Evolutionary conservation across 2,329 filamentous ascomycete species (phyloP).

Genomic region (Tothia fuscella): DNA sequence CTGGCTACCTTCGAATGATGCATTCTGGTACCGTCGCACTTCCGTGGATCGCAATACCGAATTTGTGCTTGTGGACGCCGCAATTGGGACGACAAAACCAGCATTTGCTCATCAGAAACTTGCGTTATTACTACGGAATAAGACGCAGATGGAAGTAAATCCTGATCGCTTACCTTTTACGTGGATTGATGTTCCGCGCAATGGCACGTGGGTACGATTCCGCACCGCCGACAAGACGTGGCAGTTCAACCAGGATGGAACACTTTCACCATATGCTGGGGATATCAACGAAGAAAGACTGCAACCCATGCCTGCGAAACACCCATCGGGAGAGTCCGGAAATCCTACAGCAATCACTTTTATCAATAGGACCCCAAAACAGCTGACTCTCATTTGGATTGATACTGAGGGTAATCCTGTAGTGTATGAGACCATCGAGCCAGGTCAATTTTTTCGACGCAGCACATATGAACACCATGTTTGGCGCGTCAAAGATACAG

Average conservation of each 20-base stretch:
- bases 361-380: constrained; percentile 7
- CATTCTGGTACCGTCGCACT: constrained; percentile 13
- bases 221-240: constrained; percentile 13
- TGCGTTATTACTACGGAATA: constrained; percentile 12
- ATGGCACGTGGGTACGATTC: constrained; percentile 14
- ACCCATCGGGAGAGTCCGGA: constrained; percentile 1
- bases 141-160: constrained; percentile 12
- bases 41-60: constrained; percentile 3
- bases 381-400: constrained; percentile 14
- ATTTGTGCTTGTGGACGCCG: constrained; percentile 14
- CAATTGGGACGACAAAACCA: constrained; percentile 10
- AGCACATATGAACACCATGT: constrained; percentile 14
- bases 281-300: constrained; percentile 10
- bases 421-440: constrained; percentile 13
- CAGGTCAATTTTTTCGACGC: constrained; percentile 4
- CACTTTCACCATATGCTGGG: constrained; percentile 10
- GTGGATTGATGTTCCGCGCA: constrained; percentile 11
- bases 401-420: constrained; percentile 9
- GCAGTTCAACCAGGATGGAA: constrained; percentile 12
- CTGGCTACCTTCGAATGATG: constrained; percentile 11
- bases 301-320: constrained; percentile 10
- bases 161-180: constrained; percentile 13
- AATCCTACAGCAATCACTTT: constrained; percentile 11
- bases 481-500: constrained; percentile 13
- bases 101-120: constrained; percentile 15